A percentile compares a stretch with the other conserved stretches of the same genome.
These are phyloP conservation scores for Diplodia intermedia DNA, from an alignment of 2,329 filamentous ascomycete species.

Conservation along the genomic window DNA sequence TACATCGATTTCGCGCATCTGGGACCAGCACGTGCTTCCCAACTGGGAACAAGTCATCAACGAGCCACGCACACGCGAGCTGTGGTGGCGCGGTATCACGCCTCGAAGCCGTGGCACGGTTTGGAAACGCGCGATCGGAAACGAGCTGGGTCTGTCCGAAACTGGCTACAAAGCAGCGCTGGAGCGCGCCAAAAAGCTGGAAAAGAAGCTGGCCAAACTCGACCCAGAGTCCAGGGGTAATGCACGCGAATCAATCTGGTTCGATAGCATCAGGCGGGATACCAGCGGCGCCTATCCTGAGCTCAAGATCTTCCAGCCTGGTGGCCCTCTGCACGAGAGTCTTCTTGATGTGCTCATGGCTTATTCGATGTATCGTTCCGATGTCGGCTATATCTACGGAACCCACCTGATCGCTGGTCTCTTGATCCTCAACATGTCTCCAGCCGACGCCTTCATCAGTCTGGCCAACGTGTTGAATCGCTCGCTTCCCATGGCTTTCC, in stretches of 20 bases:
- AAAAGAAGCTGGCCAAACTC: conserved; percentile 60
- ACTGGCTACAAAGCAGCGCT: conserved; percentile 75
- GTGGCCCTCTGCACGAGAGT: conserved; percentile 70
- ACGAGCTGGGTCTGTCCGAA: conserved; percentile 71
- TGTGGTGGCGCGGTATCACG: conserved; percentile 83
- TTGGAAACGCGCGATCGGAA: conserved; percentile 75
- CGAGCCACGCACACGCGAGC: conserved; percentile 72
- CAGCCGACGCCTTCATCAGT: conserved; percentile 70
- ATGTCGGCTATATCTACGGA: conserved; percentile 78
- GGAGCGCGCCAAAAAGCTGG: conserved; percentile 68
- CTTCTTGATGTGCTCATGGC: conserved; percentile 77
- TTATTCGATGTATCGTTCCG: conserved; percentile 81
- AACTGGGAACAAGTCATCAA: conserved; percentile 76
- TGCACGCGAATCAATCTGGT: conserved; percentile 65
- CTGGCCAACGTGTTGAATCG: conserved; percentile 81
- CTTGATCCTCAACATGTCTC: conserved; percentile 73
- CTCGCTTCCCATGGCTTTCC: conserved; percentile 75
- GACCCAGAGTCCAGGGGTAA: conserved; percentile 53
- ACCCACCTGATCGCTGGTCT: conserved; percentile 78
- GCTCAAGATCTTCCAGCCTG: conserved; percentile 73
- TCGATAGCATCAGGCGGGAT: conserved; percentile 69
- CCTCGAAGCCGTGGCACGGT: conserved; percentile 72
- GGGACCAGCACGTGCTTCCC: conserved; percentile 78
- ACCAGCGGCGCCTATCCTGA: conserved; percentile 73
- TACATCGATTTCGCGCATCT: conserved; percentile 62